These are phyloP conservation scores for Claviceps spartinae DNA, from an alignment of 2,329 filamentous ascomycete genomes.

Conservation along the genomic window DNA sequence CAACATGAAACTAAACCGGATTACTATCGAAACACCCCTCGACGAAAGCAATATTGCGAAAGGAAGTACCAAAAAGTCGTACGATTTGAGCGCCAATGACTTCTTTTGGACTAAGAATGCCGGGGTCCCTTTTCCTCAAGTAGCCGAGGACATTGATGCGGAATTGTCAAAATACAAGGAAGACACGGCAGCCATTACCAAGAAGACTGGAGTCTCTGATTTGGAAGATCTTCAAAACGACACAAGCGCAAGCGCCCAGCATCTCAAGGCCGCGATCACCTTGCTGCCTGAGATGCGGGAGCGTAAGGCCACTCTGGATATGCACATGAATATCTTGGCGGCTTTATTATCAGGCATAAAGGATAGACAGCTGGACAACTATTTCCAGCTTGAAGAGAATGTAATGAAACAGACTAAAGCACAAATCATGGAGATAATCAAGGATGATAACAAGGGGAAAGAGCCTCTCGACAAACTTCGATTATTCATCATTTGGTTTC, in stretches of 20 bases:
- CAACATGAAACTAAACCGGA: conserved; percentile 63
- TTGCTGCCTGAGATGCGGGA: conserved; percentile 83
- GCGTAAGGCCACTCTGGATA: conserved; percentile 83
- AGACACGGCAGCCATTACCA: conserved; percentile 85
- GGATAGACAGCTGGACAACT: conserved; percentile 87
- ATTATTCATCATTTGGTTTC: conserved; percentile 91
- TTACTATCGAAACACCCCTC: conserved; percentile 73
- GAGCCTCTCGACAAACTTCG: conserved; percentile 81
- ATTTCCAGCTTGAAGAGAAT: conserved; percentile 87
- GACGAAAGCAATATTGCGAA: conserved; percentile 66
- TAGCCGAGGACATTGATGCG: conserved; percentile 89
- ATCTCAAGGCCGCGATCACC: conserved; percentile 91
- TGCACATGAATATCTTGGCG: conserved; percentile 98
- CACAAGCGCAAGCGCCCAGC: conserved; percentile 76
- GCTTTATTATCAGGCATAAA: conserved; percentile 70
- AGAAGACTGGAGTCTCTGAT: conserved; percentile 83
- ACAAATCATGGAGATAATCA: conserved; percentile 78
- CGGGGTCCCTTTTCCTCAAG: conserved; percentile 80
- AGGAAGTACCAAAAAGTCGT: conserved; percentile 71
- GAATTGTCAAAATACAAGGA: conserved; percentile 93
- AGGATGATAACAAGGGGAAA: conserved; percentile 66
- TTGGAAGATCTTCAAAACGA: conserved; percentile 89
- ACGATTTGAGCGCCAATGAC: conserved; percentile 79
- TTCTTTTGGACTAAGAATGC: conserved; percentile 97
- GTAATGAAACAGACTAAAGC: conserved; percentile 82